Conservation (phyloP, 2,329 filamentous ascomycete genomes). For the Fusarium robinianum region DNA sequence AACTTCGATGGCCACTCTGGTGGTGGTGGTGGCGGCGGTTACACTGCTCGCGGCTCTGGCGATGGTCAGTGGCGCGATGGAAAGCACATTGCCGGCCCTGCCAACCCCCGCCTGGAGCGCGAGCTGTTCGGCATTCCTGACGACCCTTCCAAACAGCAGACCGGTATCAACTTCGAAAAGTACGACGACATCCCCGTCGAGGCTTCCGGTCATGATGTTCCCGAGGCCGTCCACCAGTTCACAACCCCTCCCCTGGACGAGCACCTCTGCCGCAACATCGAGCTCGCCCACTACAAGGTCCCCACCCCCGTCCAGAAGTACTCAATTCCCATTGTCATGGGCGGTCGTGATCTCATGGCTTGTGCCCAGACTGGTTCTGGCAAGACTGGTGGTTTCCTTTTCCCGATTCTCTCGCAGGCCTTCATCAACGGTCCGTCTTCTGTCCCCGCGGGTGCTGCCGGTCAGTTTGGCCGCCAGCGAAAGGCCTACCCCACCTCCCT, state of each 20-base stretch:
- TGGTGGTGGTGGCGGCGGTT: constrained; percentile 69
- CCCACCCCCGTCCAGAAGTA: constrained; percentile 99
- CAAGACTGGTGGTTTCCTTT: constrained; percentile 99
- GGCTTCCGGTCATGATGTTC: constrained; percentile 90
- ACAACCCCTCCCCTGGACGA: constrained; percentile 94
- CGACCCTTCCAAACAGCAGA: constrained; percentile 93
- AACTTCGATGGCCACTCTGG: constrained; percentile 74
- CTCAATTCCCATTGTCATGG: constrained; percentile 98
- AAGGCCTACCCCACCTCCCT: constrained; percentile 97
- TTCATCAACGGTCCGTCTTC: constrained; percentile 85
- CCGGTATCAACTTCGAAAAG: constrained; percentile 99
- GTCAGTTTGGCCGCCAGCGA: constrained; percentile 87
- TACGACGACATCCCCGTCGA: constrained; percentile 99
- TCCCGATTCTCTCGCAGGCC: constrained; percentile 97
- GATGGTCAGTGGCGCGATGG: constrained; percentile 97
- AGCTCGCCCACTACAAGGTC: constrained; percentile 90
- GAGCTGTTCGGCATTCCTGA: constrained; percentile 92
- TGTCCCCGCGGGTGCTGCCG: constrained; percentile 64
- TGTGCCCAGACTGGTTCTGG: constrained; percentile 99
- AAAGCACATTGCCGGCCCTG: constrained; percentile 89
- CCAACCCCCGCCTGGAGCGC: constrained; percentile 88
- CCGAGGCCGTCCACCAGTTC: constrained; percentile 88
- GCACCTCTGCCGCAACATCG: constrained; percentile 91
- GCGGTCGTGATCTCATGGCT: constrained; percentile 97
- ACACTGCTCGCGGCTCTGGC: constrained; percentile 77